phyloP scores from a whole-genome alignment of 1,284 basidiomycete species.

The Mixia osmundae region DNA sequence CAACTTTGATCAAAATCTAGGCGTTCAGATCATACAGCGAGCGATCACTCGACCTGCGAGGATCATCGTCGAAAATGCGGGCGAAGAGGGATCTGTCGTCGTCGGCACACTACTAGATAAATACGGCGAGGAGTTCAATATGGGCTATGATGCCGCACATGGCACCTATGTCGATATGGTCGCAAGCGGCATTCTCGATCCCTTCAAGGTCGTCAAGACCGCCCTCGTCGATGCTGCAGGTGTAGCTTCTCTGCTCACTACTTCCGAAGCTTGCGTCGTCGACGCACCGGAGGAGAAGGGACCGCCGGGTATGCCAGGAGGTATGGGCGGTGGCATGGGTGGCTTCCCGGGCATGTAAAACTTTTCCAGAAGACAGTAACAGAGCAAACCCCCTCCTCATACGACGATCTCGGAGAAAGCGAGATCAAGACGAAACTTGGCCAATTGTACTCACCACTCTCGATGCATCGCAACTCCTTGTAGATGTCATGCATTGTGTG shows the following conservation, averaged over 20 bases:
- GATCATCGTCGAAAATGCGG: constrained; percentile 81
- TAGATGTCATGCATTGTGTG: too few species aligned
- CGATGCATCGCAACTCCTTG: too few species aligned
- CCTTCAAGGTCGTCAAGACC: constrained; percentile 42
- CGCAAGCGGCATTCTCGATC: constrained; percentile 63
- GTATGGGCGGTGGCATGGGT: constrained; percentile 27
- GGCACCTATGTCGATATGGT: constrained; percentile 91
- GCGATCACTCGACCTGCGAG: constrained; percentile 55
- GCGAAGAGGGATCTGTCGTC: constrained; percentile 81
- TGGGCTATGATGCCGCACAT: constrained; percentile 76
- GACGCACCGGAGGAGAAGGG: constrained; percentile 54
- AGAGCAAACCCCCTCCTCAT: too few species aligned
- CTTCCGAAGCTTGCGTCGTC: constrained; percentile 77
- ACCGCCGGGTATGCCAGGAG: constrained; percentile 20
- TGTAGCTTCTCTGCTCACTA: constrained; percentile 46
- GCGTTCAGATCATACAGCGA: constrained; percentile 75
- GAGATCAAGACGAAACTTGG: too few species aligned
- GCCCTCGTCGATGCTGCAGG: constrained; percentile 60
- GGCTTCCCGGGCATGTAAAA: constrained; percentile 21
- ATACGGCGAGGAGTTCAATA: constrained; percentile 49
- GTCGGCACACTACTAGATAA: constrained; percentile 58
- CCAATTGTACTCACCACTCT: too few species aligned
- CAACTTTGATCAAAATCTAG: constrained; percentile 97
- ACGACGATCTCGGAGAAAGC: too few species aligned
- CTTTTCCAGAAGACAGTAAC: too few species aligned